These are phyloP conservation scores for Chamaenerion angustifolium DNA, from an alignment of 345 rosid genomes.

Conservation along the genomic window DNA sequence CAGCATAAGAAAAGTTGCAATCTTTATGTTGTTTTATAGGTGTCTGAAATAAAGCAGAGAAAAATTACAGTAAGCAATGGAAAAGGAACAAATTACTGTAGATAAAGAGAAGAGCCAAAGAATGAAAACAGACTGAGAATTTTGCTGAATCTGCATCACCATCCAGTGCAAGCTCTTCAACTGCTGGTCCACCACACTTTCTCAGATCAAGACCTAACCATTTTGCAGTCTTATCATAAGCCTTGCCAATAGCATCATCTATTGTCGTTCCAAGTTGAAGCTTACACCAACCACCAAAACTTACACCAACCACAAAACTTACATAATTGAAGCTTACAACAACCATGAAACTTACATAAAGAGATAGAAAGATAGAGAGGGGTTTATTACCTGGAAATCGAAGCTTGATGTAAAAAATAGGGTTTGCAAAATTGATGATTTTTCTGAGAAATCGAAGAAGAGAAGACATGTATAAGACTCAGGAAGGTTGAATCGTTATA, in stretches of 20 bases:
- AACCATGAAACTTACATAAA: no score
- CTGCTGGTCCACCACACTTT: conserved; percentile 89
- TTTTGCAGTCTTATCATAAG: conserved; percentile 89
- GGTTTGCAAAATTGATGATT: no score
- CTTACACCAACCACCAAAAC: no score
- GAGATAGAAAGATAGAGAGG: no score
- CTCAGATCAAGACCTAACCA: conserved; percentile 95
- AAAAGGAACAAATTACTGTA: background rate
- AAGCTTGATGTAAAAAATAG: no score
- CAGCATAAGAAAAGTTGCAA: conserved; percentile 91
- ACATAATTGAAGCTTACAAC: no score
- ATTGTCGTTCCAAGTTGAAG: conserved; percentile 87
- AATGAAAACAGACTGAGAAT: conserved; percentile 47
- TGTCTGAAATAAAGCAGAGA: conserved; percentile 25
- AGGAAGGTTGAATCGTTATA: no score
- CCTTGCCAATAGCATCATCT: conserved; percentile 96
- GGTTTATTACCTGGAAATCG: no score
- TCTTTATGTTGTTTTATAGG: conserved; percentile 87
- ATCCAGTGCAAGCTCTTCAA: conserved; percentile 80
- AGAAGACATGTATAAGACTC: no score
- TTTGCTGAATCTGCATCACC: conserved; percentile 68
- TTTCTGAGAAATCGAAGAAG: no score
- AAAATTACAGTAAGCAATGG: background rate
- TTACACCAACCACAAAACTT: no score
- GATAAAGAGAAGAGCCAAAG: background rate